phyloP scores from a whole-genome alignment of 768 basidiomycete species.

The Auricularia cornea region DNA sequence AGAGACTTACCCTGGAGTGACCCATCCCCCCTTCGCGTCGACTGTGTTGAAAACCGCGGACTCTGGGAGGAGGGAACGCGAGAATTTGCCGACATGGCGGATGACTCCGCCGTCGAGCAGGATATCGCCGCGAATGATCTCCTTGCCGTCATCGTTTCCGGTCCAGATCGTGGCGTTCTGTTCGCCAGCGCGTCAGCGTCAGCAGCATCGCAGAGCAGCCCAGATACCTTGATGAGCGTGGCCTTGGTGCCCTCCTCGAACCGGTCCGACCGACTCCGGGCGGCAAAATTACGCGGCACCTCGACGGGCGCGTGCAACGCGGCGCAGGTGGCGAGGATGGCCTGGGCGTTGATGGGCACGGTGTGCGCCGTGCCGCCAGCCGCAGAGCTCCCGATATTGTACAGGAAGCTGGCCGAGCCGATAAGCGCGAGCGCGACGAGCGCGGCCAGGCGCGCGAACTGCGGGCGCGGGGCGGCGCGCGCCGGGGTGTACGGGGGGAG shows the following conservation, averaged over 20 bases:
- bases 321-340: conserved; percentile 17
- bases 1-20: conserved; percentile 48
- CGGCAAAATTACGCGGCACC: conserved; percentile 22
- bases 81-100: conserved; percentile 48
- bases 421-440: neutral
- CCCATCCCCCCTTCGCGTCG: conserved; percentile 55
- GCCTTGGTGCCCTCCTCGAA: conserved; percentile 57
- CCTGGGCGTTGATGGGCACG: conserved; percentile 1
- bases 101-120: conserved; percentile 60
- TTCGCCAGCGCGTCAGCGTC: conserved; percentile 14
- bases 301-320: conserved; percentile 19
- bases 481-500: neutral
- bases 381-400: neutral
- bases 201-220: conserved; percentile 51
- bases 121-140: conserved; percentile 52
- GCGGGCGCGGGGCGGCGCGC: neutral
- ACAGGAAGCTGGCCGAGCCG: neutral
- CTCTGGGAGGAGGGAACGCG: conserved; percentile 25
- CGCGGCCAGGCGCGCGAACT: neutral
- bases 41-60: conserved; percentile 42
- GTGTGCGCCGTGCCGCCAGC: neutral
- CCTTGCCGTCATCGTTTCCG: conserved; percentile 46
- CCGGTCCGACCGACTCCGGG: conserved; percentile 43
- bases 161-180: conserved; percentile 40
- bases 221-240: conserved; percentile 43